Evolutionary conservation across 2,329 filamentous ascomycete species (phyloP), one percentile per base, ranked within the genome.

Genomic region (Calonectria pseudoreteaudii): DNA sequence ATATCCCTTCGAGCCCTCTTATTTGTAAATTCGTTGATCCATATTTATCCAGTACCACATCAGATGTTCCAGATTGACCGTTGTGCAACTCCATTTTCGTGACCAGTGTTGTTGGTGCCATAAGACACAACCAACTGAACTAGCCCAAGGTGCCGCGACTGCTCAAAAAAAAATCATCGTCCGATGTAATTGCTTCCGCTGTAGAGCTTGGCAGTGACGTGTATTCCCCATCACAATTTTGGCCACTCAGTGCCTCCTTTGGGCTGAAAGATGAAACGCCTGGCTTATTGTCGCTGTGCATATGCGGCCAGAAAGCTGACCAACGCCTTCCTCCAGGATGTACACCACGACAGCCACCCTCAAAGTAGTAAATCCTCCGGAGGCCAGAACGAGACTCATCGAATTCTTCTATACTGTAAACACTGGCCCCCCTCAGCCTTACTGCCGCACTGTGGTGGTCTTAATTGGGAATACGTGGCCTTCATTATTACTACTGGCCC

Each of bases 31-130:
- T 16, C 20, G 3, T 18, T 8, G 56, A 28, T 28, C 14, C 56
- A 41, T 4, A 5, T 13, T 34, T 30, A 65, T 65, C 26, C 9
- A 41, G 64, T 67, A 56, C 23, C 56, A 56, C 70, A 49, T 34
- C 26, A 18, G 58, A 65, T 62, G 70, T 72, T 72, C 49, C 70
- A 56, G 2, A 26, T 69, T 65, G 50, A 74, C 28, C 34, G 41
- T 67, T 53, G 65, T 70, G 52, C 44, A 38, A 38, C 62, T 72
- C 65, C 67, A 76, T n/a, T n/a, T n/a, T n/a, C n/a, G n/a, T n/a
- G n/a, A 76, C 74, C 71, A 41, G 66, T 71, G 77, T 66, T 74
- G 52, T 71, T 38, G 64, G 64, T 72, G 77, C 73, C 34, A 53
- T 16, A 47, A 26, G 34, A 50, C 11, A 23, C 28, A 23, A 28